These are phyloP conservation scores for Anthoceros angustus DNA, from an alignment of 225 moss, liverwort and hornwort genomes.

Conservation along the genomic window DNA sequence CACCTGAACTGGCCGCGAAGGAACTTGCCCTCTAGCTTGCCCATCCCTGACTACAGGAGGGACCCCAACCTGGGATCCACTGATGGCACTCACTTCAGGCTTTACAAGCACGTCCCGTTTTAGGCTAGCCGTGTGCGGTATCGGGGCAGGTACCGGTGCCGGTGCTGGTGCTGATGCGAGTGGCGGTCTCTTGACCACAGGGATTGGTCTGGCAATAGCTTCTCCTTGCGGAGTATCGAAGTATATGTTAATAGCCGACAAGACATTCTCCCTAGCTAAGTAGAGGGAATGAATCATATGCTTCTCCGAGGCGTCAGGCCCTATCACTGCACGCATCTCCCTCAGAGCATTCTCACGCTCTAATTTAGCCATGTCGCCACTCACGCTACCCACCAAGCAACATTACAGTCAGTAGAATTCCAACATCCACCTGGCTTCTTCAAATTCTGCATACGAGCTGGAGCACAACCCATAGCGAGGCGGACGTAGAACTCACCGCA, in stretches of 20 bases:
- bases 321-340: constrained; percentile 66
- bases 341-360: constrained; percentile 45
- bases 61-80: not conserved
- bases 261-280: constrained; percentile 61
- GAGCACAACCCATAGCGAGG: too few relatives aligned
- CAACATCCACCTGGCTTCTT: too few relatives aligned
- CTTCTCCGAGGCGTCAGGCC: constrained; percentile 65
- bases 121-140: not conserved
- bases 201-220: constrained; percentile 18
- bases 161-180: constrained; percentile 11
- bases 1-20: too few relatives aligned
- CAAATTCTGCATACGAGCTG: too few relatives aligned
- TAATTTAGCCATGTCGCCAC: constrained; percentile 51
- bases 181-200: constrained; percentile 9
- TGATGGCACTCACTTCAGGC: not conserved
- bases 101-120: not conserved
- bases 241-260: constrained; percentile 56
- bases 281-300: constrained; percentile 77
- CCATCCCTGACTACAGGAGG: too few relatives aligned
- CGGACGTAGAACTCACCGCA: too few relatives aligned
- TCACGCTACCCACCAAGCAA: too few relatives aligned
- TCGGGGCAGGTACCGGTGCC: not conserved
- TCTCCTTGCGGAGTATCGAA: constrained; percentile 41
- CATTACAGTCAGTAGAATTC: too few relatives aligned
- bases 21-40: too few relatives aligned